Percentiles rank a stretch among this genome's conserved stretches.
Conservation (phyloP, 345 rosid species). For the Leavenworthia alabamica region DNA sequence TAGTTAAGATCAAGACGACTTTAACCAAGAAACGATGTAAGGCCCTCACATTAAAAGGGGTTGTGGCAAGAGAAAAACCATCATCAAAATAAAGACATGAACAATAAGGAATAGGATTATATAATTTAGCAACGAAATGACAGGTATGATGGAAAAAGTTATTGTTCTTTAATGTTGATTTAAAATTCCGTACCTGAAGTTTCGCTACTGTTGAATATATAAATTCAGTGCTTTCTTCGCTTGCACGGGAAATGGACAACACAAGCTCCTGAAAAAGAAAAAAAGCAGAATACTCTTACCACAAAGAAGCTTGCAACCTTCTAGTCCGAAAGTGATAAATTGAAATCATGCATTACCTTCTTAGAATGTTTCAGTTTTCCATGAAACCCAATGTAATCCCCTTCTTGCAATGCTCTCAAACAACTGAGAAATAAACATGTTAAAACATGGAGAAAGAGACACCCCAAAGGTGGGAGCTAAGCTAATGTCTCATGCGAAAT, state of each 20-base stretch:
- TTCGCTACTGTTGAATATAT: constrained; percentile 72
- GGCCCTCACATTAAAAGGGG: background rate
- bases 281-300: background rate
- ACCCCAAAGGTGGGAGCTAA: background rate
- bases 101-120: background rate
- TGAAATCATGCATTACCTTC: constrained; percentile 45
- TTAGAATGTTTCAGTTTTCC: constrained; percentile 56
- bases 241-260: constrained; percentile 63
- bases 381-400: constrained; percentile 60
- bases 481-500: constrained; percentile 5
- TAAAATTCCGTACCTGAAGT: constrained; percentile 59
- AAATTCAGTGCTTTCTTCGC: constrained; percentile 82
- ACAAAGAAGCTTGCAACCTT: constrained; percentile 6
- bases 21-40: background rate
- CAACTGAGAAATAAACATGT: constrained; percentile 47
- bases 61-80: background rate
- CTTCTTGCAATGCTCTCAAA: constrained; percentile 81
- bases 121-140: constrained; percentile 13
- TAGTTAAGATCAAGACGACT: background rate
- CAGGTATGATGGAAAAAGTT: background rate
- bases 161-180: constrained; percentile 1
- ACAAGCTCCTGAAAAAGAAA: constrained; percentile 60
- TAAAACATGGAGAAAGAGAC: constrained; percentile 5
- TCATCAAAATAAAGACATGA: background rate
- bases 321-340: constrained; percentile 7